Evolutionary conservation across 306 rosid species (phyloP), one percentile per base, ranked within the genome.

Genomic region (Rosa rugosa): DNA sequence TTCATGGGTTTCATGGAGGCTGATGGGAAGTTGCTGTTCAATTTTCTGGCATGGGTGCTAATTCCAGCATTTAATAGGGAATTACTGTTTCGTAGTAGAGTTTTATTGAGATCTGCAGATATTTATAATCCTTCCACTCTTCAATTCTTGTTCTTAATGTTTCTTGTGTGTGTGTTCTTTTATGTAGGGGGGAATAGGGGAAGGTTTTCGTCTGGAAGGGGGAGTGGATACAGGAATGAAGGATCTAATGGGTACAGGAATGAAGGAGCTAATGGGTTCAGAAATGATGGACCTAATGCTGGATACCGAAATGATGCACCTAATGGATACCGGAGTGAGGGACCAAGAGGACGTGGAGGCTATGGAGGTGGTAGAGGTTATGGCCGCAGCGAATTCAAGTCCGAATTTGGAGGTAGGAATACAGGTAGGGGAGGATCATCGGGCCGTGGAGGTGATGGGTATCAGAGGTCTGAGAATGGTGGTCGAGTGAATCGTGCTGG

Each of bases 321-420:
- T 40, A 72, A 49, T 20, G 76, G 76, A 9, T 72, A 81, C 82
- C 87, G 93, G 85, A 84, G 63, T n/a, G 97, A 91, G 5, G 98
- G 91, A 56, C 80, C 76, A 71, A 88, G 97, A 86, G 97, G 91
- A 25, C 95, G 93, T 56, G 97, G 93, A 70, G 89, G 81, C 79
- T 88, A 78, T 60, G 97, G 90, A 76, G 86, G 88, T 83, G 87
- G 93, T 40, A 80, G 97, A 72, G 79, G 77, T 81, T 91, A 84
- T 85, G 89, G 89, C 40, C 96, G 94, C 31, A 80, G 88, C 71
- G 97, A 93, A 54, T 89, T 64, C 20, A 82, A 90, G 87, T 80
- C 80, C 1, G 97, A 93, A 8, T 88, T 73, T 82, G 94, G 96
- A 40, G 81, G 83, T 60, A 81, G 91, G 85, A 88, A 80, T 69